phyloP scores from a whole-genome alignment of 2,329 filamentous ascomycete genomes.

The Furcasterigmium sp. region DNA sequence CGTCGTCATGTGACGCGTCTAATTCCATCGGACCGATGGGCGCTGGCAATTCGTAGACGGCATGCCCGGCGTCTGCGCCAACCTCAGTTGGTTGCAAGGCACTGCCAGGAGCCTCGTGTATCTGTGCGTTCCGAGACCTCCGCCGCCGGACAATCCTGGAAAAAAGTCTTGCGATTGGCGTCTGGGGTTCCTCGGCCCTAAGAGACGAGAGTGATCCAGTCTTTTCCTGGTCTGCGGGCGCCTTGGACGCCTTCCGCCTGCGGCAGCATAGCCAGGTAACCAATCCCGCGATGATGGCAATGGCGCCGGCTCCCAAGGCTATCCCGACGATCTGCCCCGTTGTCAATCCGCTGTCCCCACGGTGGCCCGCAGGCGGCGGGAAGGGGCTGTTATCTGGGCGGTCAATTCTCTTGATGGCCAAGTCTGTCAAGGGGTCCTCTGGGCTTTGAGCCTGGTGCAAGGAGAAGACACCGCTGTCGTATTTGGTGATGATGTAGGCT shows the following conservation, averaged over 20 bases:
- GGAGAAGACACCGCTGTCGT: conserved; percentile 47
- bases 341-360: conserved; percentile 22
- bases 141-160: conserved; percentile 34
- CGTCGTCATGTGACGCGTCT: conserved; percentile 33
- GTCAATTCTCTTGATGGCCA: conserved; percentile 34
- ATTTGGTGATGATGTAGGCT: conserved; percentile 54
- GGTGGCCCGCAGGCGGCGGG: conserved; percentile 27
- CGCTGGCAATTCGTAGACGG: conserved; percentile 47
- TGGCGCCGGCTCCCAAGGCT: conserved; percentile 33
- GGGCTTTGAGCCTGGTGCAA: conserved; percentile 52
- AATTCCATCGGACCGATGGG: conserved; percentile 42
- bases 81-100: conserved; percentile 31
- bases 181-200: conserved; percentile 25
- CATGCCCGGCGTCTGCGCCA: conserved; percentile 36
- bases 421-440: conserved; percentile 30
- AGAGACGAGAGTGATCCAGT: conserved; percentile 27
- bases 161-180: conserved; percentile 34
- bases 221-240: conserved; percentile 25
- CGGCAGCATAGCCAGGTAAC: conserved; percentile 27
- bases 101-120: conserved; percentile 19
- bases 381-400: conserved; percentile 41
- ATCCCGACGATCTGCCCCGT: conserved; percentile 40
- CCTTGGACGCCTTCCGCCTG: conserved; percentile 25
- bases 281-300: conserved; percentile 23
- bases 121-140: conserved; percentile 18